These are phyloP conservation scores for Escallonia herrerae DNA, from an alignment of 129 eudicot species.

Conservation along the genomic window DNA sequence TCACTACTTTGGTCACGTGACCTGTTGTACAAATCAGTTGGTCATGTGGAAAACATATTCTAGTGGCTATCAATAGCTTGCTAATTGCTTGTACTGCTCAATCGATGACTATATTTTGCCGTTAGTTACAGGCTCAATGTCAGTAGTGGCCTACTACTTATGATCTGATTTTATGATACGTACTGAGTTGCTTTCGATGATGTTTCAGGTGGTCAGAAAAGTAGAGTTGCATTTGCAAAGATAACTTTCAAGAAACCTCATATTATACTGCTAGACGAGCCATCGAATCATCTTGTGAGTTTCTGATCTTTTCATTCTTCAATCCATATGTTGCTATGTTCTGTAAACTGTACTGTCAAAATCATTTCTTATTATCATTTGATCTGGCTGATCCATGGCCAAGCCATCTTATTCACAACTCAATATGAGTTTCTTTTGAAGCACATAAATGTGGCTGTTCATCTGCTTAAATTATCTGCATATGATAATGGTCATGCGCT, in stretches of 20 bases:
- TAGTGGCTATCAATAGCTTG: neutral
- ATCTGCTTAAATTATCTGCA: too few relatives aligned
- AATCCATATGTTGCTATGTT: conserved; percentile 1
- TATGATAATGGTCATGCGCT: too few relatives aligned
- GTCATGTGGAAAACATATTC: neutral
- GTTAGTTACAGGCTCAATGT: neutral
- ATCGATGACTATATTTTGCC: too few relatives aligned
- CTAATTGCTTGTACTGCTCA: neutral
- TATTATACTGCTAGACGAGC: conserved; percentile 91
- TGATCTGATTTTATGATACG: neutral
- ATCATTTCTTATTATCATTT: neutral
- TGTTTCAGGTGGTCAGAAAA: conserved; percentile 95
- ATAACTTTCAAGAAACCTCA: conserved; percentile 98
- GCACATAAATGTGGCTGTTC: too few relatives aligned
- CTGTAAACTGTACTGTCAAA: neutral
- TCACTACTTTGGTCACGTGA: neutral
- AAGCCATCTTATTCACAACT: neutral
- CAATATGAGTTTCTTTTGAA: too few relatives aligned
- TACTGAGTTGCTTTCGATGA: conserved; percentile 21
- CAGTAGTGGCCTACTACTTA: neutral
- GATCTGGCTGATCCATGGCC: neutral
- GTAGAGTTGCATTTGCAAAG: conserved; percentile 98
- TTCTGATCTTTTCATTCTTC: conserved; percentile 1
- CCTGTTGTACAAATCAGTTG: neutral
- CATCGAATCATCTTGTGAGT: conserved; percentile 98